Base-by-base conservation (phyloP, 139 green algal genomes). In the Volvox reticuliferus region DNA sequence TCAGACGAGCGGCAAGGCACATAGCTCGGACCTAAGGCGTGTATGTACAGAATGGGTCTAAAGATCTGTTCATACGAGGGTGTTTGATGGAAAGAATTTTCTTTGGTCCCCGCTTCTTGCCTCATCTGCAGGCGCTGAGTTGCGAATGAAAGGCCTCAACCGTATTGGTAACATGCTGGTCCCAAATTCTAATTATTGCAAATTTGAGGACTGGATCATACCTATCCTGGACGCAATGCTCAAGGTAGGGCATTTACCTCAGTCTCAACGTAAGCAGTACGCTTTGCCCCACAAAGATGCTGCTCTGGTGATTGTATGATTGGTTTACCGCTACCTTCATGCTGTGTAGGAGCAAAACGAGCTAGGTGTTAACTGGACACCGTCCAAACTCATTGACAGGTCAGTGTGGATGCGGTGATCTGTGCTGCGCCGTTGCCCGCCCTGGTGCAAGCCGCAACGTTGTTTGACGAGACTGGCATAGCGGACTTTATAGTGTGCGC, bases 151-250 rank as follows among this genome's bases (percentile, higher is more conserved):
- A 88, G 98, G 98, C 30, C 94, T 99, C 17, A 99, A 99, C 93
- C 96, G 98, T 65, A 98, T 99, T 28, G 98, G 98, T 85, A 99
- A 99, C 97, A 98, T 99, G 96, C 91, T 99, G 71, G 96, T 99
- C n/a, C 98, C 98, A 79, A 99, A 99, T 94, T 95, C 33, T 89
- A 99, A 99, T 94, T 99, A 99, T 96, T 99, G 98, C 96, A 92
- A 94, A 61, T 99, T 99, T 94, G 98, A 99, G 93, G 98, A 99
- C 91, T 99, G 98, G 98, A 97, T 99, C 80, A 98, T 99, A 95
- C 98, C 98, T 24, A 97, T 99, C 22, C 94, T 99, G 88, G 97
- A 99, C 83, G 89, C 91, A 13, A 22, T 28, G 36, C 85, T 89
- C 83, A 79, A 88, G 65, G 82, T 79, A 18, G 22, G 68, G 30